A percentile compares a stretch with the other conserved stretches of the same genome.
Conservation (phyloP, 805 yeast genomes). For the Lipomyces yamadae region DNA sequence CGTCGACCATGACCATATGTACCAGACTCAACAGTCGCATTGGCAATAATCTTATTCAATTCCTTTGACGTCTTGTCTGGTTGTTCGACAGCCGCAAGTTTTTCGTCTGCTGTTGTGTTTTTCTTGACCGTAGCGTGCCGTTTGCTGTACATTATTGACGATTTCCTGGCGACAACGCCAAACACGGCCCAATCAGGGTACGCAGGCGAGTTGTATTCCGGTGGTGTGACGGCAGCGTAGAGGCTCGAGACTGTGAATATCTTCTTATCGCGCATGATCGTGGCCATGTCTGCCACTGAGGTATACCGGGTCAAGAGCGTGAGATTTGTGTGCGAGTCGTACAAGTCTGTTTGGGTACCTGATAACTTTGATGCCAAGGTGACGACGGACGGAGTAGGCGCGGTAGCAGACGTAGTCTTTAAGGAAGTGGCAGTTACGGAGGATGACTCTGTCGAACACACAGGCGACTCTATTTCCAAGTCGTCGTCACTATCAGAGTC, state of each 20-base stretch:
- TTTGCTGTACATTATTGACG: slow-evolving; percentile 52
- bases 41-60: slow-evolving; percentile 1
- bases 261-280: slow-evolving; percentile 55
- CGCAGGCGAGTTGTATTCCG: slow-evolving; percentile 68
- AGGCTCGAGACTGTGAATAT: slow-evolving; percentile 62
- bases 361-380: slow-evolving; percentile 10
- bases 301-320: slow-evolving; percentile 51
- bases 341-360: slow-evolving; percentile 19
- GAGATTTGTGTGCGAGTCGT: slow-evolving; percentile 17
- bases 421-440: slow-evolving; percentile 3
- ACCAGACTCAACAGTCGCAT: slow-evolving; percentile 6
- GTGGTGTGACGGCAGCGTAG: slow-evolving; percentile 69
- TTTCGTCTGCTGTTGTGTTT: neutral
- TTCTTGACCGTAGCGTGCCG: neutral
- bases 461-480: slow-evolving; percentile 18
- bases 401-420: neutral
- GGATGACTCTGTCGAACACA: neutral
- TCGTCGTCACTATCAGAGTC: slow-evolving; percentile 12
- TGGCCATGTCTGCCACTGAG: slow-evolving; percentile 45
- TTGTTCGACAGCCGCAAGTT: neutral
- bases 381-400: neutral
- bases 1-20: too few species aligned
- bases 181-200: slow-evolving; percentile 78
- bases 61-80: neutral
- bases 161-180: slow-evolving; percentile 69